Evolutionary conservation across 495 filamentous ascomycete genomes (phyloP).

Genomic region (Neurospora sp.): DNA sequence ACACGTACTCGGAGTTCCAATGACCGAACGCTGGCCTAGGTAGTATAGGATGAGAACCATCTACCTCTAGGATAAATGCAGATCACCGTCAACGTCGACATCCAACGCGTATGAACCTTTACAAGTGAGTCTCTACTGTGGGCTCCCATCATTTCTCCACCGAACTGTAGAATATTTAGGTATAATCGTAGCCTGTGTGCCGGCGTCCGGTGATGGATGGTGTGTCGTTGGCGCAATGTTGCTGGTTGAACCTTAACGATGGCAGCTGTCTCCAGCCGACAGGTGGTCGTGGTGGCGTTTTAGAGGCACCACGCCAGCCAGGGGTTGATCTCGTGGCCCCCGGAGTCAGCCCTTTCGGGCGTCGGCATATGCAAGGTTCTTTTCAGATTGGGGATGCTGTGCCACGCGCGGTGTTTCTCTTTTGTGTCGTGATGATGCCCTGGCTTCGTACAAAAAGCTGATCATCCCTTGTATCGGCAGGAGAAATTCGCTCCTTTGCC

Average conservation of each 20-base stretch:
- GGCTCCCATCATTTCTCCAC: not conserved
- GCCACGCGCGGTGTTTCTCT: not conserved
- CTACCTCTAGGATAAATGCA: not conserved
- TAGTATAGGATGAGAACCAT: not conserved
- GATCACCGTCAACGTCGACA: not conserved
- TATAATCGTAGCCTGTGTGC: not conserved
- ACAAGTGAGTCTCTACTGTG: not conserved
- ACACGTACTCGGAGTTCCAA: not conserved
- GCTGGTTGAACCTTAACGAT: not conserved
- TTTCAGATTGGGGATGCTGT: constrained; percentile 2
- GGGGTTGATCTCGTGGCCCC: not conserved
- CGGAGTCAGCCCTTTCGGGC: not conserved
- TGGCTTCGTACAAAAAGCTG: not conserved
- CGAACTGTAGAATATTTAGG: not conserved
- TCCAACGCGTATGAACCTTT: not conserved
- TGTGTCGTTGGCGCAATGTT: not conserved
- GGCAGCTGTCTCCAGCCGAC: not conserved
- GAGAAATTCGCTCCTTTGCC: not conserved
- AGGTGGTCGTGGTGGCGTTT: not conserved
- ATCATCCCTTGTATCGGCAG: not conserved
- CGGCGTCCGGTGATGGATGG: not conserved
- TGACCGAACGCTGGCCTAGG: too few relatives aligned
- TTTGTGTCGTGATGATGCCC: not conserved
- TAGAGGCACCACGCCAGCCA: not conserved
- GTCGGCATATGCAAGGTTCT: constrained; percentile 5